A percentile compares a stretch with the other conserved stretches of the same genome.
phyloP scores from a whole-genome alignment of 2,329 filamentous ascomycete species.

The Leptographium galeiforme region DNA sequence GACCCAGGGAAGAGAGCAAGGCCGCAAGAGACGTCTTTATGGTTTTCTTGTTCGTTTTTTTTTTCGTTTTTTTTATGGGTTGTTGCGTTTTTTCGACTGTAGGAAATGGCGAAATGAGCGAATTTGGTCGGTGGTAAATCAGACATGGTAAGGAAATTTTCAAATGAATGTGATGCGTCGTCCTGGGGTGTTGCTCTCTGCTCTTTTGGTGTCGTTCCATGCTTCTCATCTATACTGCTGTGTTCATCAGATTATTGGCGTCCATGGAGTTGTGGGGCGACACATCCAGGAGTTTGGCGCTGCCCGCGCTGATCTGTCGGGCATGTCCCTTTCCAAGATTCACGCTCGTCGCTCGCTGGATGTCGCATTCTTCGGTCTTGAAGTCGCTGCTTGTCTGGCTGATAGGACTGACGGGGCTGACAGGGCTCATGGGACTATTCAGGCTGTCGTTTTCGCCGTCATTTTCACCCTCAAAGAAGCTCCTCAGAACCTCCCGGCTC shows the following conservation, averaged over 20 bases:
- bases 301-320: slow-evolving; percentile 64
- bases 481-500: slow-evolving; percentile 39
- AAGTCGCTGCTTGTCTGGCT: slow-evolving; percentile 12
- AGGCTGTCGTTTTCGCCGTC: slow-evolving; percentile 13
- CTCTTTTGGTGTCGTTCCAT: background rate
- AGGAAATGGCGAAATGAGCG: slow-evolving; percentile 15
- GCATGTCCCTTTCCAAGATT: slow-evolving; percentile 52
- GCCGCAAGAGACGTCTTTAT: background rate
- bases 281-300: slow-evolving; percentile 60
- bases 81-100: slow-evolving; percentile 9
- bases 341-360: slow-evolving; percentile 57
- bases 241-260: slow-evolving; percentile 18
- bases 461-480: slow-evolving; percentile 23
- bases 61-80: slow-evolving; percentile 7
- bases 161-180: slow-evolving; percentile 4
- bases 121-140: slow-evolving; percentile 16
- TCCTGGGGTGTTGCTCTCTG: background rate
- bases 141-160: slow-evolving; percentile 5
- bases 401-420: slow-evolving; percentile 4
- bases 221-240: background rate
- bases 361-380: slow-evolving; percentile 23
- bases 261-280: slow-evolving; percentile 41
- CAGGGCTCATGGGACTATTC: slow-evolving; percentile 4
- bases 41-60: background rate
- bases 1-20: background rate